Percentiles rank a stretch among this genome's conserved stretches.
phyloP scores from a whole-genome alignment of 192 early-diverging fungal species.

The Neocallimastix lanati region DNA sequence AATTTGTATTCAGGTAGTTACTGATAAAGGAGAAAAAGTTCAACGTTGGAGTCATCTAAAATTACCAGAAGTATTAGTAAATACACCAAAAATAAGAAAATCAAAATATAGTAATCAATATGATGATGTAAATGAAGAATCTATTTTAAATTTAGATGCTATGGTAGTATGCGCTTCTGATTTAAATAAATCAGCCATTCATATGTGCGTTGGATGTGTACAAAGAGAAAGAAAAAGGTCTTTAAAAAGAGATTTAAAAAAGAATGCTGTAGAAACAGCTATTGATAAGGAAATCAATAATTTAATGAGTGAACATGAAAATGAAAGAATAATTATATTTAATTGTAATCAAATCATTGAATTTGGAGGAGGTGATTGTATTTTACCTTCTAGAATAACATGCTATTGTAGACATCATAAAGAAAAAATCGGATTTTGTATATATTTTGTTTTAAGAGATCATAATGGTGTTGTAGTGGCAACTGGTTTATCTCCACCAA shows the following conservation, averaged over 20 bases:
- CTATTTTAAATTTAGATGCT: slow-evolving; percentile 53
- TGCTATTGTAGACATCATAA: slow-evolving; percentile 93
- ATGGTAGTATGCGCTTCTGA: slow-evolving; percentile 55
- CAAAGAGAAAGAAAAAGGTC: slow-evolving; percentile 15
- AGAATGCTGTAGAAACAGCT: slow-evolving; percentile 11
- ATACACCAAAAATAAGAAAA: slow-evolving; percentile 34
- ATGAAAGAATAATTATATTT: slow-evolving; percentile 67
- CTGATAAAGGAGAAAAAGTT: slow-evolving; percentile 45
- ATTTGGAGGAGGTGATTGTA: slow-evolving; percentile 70
- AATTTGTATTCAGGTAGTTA: slow-evolving; percentile 65
- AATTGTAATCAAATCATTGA: slow-evolving; percentile 74
- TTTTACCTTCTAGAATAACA: slow-evolving; percentile 80
- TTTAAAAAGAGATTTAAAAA: slow-evolving; percentile 7
- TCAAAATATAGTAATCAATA: slow-evolving; percentile 12
- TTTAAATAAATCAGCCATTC: slow-evolving; percentile 15
- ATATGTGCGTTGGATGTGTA: slow-evolving; percentile 16
- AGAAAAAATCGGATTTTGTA: slow-evolving; percentile 82
- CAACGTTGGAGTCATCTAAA: slow-evolving; percentile 65
- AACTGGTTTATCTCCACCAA: slow-evolving; percentile 66
- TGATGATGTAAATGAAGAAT: slow-evolving; percentile 14
- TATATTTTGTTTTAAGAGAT: slow-evolving; percentile 66
- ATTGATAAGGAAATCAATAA: slow-evolving; percentile 43
- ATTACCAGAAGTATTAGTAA: slow-evolving; percentile 62
- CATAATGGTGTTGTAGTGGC: slow-evolving; percentile 43
- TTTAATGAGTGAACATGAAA: slow-evolving; percentile 42